A percentile compares a stretch with the other conserved stretches of the same genome.
phyloP scores from a whole-genome alignment of 441 rosid species.

The Populus tomentosa region DNA sequence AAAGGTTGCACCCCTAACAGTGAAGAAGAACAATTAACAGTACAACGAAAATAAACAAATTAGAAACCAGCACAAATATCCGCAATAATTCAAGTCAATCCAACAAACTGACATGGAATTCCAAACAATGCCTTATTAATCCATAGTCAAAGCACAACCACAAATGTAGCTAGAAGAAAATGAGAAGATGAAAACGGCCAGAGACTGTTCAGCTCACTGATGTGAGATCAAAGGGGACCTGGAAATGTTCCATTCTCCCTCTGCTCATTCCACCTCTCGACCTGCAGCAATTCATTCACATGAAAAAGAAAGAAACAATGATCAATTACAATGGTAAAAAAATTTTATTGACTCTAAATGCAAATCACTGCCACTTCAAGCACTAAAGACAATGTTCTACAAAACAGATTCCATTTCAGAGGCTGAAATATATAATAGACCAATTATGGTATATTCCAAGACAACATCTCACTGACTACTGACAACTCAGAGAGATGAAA shows the following conservation, averaged over 20 bases:
- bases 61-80: background rate
- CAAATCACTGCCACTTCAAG: background rate
- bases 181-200: background rate
- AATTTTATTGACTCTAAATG: background rate
- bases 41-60: background rate
- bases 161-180: background rate
- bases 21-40: background rate
- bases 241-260: conserved; percentile 90
- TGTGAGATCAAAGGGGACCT: conserved; percentile 51
- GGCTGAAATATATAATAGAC: background rate
- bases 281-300: conserved; percentile 26
- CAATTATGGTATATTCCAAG: too few relatives aligned
- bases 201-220: background rate
- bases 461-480: background rate
- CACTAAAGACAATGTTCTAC: background rate
- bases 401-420: background rate
- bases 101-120: background rate
- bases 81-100: background rate
- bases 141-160: background rate
- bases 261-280: conserved; percentile 92
- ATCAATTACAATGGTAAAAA: background rate
- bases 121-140: conserved; percentile 1
- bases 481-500: background rate
- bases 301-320: background rate
- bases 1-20: background rate